Percentiles rank a stretch among this genome's conserved stretches.
These are phyloP conservation scores for Xylaria nigripes DNA, from an alignment of 495 filamentous ascomycete genomes.

Conservation along the genomic window DNA sequence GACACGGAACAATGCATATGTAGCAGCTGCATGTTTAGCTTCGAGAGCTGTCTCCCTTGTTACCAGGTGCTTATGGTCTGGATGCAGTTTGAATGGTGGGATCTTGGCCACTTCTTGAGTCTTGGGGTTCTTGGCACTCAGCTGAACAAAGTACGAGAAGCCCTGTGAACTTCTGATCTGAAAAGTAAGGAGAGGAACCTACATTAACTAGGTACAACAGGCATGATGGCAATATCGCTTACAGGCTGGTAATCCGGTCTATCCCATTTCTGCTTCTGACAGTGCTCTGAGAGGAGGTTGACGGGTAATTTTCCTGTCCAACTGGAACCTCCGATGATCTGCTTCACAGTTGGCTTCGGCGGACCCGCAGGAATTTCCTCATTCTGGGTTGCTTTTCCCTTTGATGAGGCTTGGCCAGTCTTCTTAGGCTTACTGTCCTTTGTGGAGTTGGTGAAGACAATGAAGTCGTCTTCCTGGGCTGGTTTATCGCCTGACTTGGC, in stretches of 20 bases:
- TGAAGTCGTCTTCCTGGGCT: conserved; percentile 51
- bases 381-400: conserved; percentile 30
- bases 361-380: conserved; percentile 34
- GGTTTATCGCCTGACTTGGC: conserved; percentile 23
- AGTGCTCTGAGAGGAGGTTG: conserved; percentile 87
- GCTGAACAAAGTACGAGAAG: conserved; percentile 67
- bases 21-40: conserved; percentile 85
- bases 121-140: conserved; percentile 72
- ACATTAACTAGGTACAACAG: conserved; percentile 20
- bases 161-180: conserved; percentile 43
- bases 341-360: conserved; percentile 73
- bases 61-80: conserved; percentile 58
- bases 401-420: conserved; percentile 17
- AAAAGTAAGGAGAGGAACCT: conserved; percentile 12
- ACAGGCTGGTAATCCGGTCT: conserved; percentile 76
- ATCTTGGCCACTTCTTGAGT: conserved; percentile 66
- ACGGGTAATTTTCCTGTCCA: conserved; percentile 97
- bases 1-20: conserved; percentile 82
- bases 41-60: conserved; percentile 69
- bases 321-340: conserved; percentile 85
- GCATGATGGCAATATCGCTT: conserved; percentile 15
- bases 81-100: conserved; percentile 74
- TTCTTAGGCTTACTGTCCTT: conserved; percentile 48
- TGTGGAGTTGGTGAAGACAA: conserved; percentile 57
- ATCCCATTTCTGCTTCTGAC: conserved; percentile 90